Percentiles rank a stretch among this genome's conserved stretches.
These are phyloP conservation scores for Rasamsonia emersonii DNA, from an alignment of 2,329 filamentous ascomycete species.

Conservation along the genomic window DNA sequence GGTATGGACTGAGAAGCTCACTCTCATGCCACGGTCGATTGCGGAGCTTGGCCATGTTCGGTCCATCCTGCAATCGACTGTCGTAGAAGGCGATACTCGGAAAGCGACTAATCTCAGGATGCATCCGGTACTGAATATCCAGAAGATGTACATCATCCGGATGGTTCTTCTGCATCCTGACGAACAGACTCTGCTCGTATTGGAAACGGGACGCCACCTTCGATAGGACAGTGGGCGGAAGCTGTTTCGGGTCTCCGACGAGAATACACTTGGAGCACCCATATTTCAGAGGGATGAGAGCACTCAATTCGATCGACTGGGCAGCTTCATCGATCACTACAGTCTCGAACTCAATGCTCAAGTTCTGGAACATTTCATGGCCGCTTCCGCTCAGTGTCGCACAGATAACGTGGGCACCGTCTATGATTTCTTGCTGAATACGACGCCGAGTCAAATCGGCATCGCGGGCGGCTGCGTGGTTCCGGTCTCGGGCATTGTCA, in stretches of 20 bases:
- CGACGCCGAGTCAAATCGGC: slow-evolving; percentile 75
- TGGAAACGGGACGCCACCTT: slow-evolving; percentile 86
- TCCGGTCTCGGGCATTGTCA: slow-evolving; percentile 77
- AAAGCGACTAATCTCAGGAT: slow-evolving; percentile 88
- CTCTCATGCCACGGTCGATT: slow-evolving; percentile 78
- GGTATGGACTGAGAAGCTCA: slow-evolving; percentile 76
- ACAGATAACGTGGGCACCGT: slow-evolving; percentile 86
- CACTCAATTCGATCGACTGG: slow-evolving; percentile 94
- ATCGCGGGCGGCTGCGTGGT: slow-evolving; percentile 72
- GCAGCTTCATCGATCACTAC: slow-evolving; percentile 98
- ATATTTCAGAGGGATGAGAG: slow-evolving; percentile 93
- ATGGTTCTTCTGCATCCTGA: slow-evolving; percentile 92
- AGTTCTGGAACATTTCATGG: slow-evolving; percentile 91
- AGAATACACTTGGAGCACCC: slow-evolving; percentile 94
- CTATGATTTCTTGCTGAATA: slow-evolving; percentile 83
- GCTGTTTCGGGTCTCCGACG: slow-evolving; percentile 93
- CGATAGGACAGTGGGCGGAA: slow-evolving; percentile 91
- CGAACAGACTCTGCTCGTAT: slow-evolving; percentile 96
- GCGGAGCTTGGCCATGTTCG: slow-evolving; percentile 69
- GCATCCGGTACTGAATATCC: slow-evolving; percentile 99
- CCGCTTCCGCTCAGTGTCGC: slow-evolving; percentile 91
- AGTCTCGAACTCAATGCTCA: slow-evolving; percentile 95
- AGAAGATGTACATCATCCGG: slow-evolving; percentile 82
- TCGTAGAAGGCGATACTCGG: slow-evolving; percentile 92
- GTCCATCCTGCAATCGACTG: slow-evolving; percentile 72